Conservation (phyloP, 306 rosid genomes). For the Pachyrhizus erosus region DNA sequence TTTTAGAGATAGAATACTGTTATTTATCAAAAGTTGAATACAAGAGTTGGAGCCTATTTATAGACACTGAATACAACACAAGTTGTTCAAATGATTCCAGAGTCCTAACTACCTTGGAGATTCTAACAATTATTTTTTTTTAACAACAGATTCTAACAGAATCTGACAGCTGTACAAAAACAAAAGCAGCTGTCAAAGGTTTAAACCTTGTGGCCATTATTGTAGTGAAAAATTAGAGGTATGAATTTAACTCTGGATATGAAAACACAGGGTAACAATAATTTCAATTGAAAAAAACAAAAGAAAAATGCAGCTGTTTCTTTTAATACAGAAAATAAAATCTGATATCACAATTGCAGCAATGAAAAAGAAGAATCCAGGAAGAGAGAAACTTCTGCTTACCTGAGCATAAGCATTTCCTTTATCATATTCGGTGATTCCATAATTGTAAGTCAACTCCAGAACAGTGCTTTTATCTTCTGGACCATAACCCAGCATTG, state of each 20-base stretch:
- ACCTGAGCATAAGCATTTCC: slow-evolving; percentile 98
- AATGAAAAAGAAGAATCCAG: slow-evolving; percentile 31
- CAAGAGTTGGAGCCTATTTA: neutral
- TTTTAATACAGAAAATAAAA: slow-evolving; percentile 19
- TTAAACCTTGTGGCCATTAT: too few relatives aligned
- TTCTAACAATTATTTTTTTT: too few relatives aligned
- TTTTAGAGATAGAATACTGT: neutral
- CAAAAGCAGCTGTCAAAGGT: neutral
- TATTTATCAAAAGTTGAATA: slow-evolving; percentile 24
- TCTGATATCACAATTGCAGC: slow-evolving; percentile 17
- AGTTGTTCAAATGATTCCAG: slow-evolving; percentile 9
- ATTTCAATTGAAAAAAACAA: slow-evolving; percentile 3
- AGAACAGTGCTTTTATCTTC: slow-evolving; percentile 88
- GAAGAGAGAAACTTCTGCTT: slow-evolving; percentile 19
- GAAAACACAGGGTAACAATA: slow-evolving; percentile 18
- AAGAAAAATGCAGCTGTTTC: neutral
- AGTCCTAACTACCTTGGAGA: neutral
- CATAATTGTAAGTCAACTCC: slow-evolving; percentile 96
- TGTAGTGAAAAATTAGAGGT: neutral
- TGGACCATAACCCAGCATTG: slow-evolving; percentile 94
- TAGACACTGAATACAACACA: neutral
- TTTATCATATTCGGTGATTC: slow-evolving; percentile 88
- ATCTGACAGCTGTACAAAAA: neutral
- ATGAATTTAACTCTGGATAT: neutral
- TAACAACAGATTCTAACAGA: neutral